Conservation (phyloP, 345 rosid species). For the Microthlaspi erraticum region DNA sequence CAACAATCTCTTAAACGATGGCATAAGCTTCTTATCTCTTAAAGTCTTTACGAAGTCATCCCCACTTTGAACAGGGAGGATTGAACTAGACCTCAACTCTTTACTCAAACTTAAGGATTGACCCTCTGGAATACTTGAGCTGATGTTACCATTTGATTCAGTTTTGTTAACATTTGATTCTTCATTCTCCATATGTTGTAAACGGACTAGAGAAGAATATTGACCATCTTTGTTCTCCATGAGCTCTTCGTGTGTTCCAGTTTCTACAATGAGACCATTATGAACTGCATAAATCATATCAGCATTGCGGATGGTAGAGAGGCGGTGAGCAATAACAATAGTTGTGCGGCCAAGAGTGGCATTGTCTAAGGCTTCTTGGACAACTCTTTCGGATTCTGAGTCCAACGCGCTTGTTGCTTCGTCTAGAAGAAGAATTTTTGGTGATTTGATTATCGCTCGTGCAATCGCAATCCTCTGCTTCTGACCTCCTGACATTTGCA, state of each 20-base stretch:
- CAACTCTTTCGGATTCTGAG: slow-evolving; percentile 83
- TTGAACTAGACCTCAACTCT: slow-evolving; percentile 47
- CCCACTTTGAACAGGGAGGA: slow-evolving; percentile 47
- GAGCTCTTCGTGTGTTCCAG: slow-evolving; percentile 75
- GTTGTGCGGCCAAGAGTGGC: slow-evolving; percentile 81
- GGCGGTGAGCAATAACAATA: slow-evolving; percentile 83
- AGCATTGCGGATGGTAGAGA: slow-evolving; percentile 85
- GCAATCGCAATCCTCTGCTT: slow-evolving; percentile 94
- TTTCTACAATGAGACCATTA: slow-evolving; percentile 77
- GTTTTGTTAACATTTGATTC: neutral
- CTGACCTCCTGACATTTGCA: slow-evolving; percentile 91
- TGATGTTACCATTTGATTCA: neutral
- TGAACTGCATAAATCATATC: slow-evolving; percentile 76
- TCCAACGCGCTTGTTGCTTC: slow-evolving; percentile 95
- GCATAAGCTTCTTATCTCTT: slow-evolving; percentile 39
- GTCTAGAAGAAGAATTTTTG: slow-evolving; percentile 69
- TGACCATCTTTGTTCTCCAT: slow-evolving; percentile 68
- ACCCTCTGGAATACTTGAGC: slow-evolving; percentile 38
- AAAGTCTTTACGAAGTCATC: slow-evolving; percentile 43
- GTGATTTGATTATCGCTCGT: slow-evolving; percentile 82
- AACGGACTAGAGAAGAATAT: slow-evolving; percentile 67
- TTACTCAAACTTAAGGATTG: slow-evolving; percentile 1
- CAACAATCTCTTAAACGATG: slow-evolving; percentile 62
- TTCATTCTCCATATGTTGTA: slow-evolving; percentile 54
- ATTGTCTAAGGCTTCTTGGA: slow-evolving; percentile 88